These are phyloP conservation scores for Oldenlandia corymbosa DNA, from an alignment of 257 asterid genomes.

Conservation along the genomic window DNA sequence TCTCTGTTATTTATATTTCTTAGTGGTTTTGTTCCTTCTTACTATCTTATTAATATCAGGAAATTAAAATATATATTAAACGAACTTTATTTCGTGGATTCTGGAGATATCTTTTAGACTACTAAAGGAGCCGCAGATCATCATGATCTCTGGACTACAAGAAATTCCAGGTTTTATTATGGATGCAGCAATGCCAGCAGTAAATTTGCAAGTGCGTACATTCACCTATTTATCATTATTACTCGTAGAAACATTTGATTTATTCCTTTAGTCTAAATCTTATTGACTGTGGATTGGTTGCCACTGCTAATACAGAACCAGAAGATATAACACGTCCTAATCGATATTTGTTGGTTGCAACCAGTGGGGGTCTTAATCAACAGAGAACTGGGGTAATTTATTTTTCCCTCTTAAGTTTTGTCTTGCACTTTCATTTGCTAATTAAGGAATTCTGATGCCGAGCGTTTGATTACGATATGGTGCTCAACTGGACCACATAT, in stretches of 20 bases:
- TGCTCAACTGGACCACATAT: background rate
- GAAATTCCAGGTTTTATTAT: conserved; percentile 48
- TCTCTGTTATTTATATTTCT: background rate
- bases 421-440: background rate
- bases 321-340: conserved; percentile 43
- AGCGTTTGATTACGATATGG: background rate
- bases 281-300: conserved; percentile 5
- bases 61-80: conserved; percentile 30
- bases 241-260: background rate
- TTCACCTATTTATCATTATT: conserved; percentile 7
- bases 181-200: conserved; percentile 79
- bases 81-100: conserved; percentile 24
- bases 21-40: conserved; percentile 5
- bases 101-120: conserved; percentile 45
- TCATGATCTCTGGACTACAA: conserved; percentile 82
- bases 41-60: conserved; percentile 31
- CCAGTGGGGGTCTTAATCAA: conserved; percentile 98
- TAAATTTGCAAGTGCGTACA: conserved; percentile 59
- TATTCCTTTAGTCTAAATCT: background rate
- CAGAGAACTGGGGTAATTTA: conserved; percentile 94
- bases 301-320: conserved; percentile 54
- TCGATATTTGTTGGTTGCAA: conserved; percentile 77
- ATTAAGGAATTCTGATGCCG: background rate
- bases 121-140: conserved; percentile 33
- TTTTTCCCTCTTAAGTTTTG: conserved; percentile 1